phyloP scores from a whole-genome alignment of 495 filamentous ascomycete genomes.

The Hypoxylon fuscum region DNA sequence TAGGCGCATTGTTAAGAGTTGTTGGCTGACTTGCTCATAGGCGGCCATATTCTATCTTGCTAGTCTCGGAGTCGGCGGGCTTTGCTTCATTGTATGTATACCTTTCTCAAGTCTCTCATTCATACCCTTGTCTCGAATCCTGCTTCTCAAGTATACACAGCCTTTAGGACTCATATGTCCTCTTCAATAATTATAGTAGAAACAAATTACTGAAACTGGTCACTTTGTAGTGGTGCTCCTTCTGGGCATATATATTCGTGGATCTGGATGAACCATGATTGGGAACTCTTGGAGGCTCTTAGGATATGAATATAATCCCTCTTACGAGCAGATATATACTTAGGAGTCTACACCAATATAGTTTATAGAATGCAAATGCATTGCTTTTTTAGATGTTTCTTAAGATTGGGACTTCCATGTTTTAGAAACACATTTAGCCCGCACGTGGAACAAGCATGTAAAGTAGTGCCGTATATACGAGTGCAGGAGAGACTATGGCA shows the following conservation, averaged over 20 bases:
- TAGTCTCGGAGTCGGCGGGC: conserved; percentile 17
- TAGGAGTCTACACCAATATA: no score
- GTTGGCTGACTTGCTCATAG: conserved; percentile 13
- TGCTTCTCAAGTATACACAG: neutral
- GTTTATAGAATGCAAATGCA: no score
- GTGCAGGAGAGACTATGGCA: no score
- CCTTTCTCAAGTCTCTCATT: neutral
- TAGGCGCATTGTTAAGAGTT: neutral
- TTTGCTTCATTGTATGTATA: conserved; percentile 29
- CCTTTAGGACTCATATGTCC: no score
- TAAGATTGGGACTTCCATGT: no score
- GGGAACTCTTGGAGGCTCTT: neutral
- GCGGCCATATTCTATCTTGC: conserved; percentile 40
- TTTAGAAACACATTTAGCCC: no score
- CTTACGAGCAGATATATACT: no score
- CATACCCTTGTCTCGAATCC: neutral
- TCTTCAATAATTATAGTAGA: no score
- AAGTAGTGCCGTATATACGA: no score
- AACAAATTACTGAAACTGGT: neutral
- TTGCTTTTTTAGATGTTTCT: no score
- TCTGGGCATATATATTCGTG: conserved; percentile 44
- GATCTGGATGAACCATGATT: conserved; percentile 33
- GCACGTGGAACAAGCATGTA: no score
- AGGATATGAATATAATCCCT: neutral
- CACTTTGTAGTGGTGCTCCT: conserved; percentile 32